phyloP scores from a whole-genome alignment of 106 monocot genomes.

The Dioscorea alata region DNA sequence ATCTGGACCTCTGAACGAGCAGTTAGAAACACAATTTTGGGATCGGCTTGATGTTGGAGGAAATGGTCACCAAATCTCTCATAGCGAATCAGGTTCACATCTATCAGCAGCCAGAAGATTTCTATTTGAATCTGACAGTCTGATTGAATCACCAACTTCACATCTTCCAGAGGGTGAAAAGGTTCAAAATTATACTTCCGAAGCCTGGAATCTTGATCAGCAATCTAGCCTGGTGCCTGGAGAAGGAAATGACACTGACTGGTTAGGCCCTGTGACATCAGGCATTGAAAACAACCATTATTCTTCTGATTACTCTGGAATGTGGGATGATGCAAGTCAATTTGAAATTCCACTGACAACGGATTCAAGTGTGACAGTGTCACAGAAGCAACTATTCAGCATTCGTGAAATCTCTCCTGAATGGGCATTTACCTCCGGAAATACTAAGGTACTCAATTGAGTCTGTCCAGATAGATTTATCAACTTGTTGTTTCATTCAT shows the following conservation, averaged over 20 bases:
- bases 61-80: conserved; percentile 10
- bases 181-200: background rate
- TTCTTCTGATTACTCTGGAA: conserved; percentile 14
- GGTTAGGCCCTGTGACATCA: conserved; percentile 19
- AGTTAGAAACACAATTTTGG: conserved; percentile 9
- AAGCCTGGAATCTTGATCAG: background rate
- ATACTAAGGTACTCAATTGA: conserved; percentile 38
- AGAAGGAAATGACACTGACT: conserved; percentile 23
- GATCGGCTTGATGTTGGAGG: conserved; percentile 8
- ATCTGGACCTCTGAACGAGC: conserved; percentile 2
- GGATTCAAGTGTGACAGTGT: conserved; percentile 29
- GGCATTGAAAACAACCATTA: conserved; percentile 13
- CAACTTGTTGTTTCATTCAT: no score
- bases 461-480: background rate
- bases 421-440: conserved; percentile 74
- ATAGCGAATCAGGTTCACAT: conserved; percentile 26
- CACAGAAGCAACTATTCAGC: conserved; percentile 41
- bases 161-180: conserved; percentile 7
- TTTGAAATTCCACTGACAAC: conserved; percentile 18
- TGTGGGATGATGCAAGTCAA: conserved; percentile 42
- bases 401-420: conserved; percentile 80
- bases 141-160: conserved; percentile 33
- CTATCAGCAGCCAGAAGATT: conserved; percentile 41
- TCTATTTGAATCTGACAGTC: conserved; percentile 37
- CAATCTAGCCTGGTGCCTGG: background rate